Base-by-base conservation (phyloP, 2,329 filamentous ascomycete genomes). In the Hypoxylon sp. region DNA sequence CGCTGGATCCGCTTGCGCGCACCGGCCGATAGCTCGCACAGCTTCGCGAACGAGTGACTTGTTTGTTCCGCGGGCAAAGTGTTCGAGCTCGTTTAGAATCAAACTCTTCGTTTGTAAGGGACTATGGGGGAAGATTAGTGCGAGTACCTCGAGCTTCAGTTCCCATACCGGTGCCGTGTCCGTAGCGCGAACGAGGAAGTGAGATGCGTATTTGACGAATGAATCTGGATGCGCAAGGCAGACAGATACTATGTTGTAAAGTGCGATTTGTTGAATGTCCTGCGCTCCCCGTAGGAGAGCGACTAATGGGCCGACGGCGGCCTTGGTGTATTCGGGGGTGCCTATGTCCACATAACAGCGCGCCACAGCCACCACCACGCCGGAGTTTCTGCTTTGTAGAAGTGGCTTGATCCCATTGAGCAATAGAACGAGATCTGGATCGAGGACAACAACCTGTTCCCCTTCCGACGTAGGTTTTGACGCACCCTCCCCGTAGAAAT, bases 171-270 rank as follows among this genome's bases (percentile, higher is more conserved):
- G 88, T 13, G 91, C 88, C 1, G 91, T 84, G 76, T 99, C 96
- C 0, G 89, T 91, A 48, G 91, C 88, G 63, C 90, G 90, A 57
- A 99, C 88, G 10, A 99, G 86, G 77, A 99, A 99, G 80, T 97
- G 96, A 34, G 91, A 92, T 17, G 92, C 89, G 76, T 97, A 95
- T 76, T 89, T 92, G 61, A 95, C 92, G 78, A 99, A 99, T n/a
- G 91, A 87, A 41, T 87, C 83, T 0, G 96, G 93, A 14, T 89
- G 85, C 28, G 86, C 83, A 10, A 98, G 84, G 75, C 93, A 96
- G 48, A 99, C 92, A n/a, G 93, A 92, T 10, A 98, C 94, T 65
- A 98, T 94, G 77, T 98, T 98, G 83, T 95, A 95, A 17, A 99
- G 86, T 0, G 93, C 94, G 41, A 97, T 87, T 75, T 97, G 91